phyloP scores from a whole-genome alignment of 2,329 filamentous ascomycete species.

The Fusarium sp. region DNA sequence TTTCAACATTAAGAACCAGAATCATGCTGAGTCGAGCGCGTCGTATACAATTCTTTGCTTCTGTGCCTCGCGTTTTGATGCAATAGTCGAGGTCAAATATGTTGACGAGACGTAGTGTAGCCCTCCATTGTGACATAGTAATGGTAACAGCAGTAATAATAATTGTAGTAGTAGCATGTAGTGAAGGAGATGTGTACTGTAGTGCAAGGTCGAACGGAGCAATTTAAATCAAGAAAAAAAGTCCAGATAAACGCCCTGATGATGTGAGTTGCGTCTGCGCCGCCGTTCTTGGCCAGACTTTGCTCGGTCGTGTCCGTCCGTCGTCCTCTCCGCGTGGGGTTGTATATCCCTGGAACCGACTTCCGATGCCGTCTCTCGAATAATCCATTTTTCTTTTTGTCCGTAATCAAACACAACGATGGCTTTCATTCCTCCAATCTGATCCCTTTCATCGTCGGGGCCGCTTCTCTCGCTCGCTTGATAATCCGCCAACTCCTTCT shows the following conservation, averaged over 20 bases:
- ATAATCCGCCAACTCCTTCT: constrained; percentile 58
- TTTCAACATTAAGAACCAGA: not conserved
- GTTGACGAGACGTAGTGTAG: constrained; percentile 21
- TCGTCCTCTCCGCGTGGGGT: constrained; percentile 28
- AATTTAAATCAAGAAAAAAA: constrained; percentile 32
- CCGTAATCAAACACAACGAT: constrained; percentile 35
- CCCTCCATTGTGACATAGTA: constrained; percentile 24
- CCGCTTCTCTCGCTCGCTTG: constrained; percentile 69
- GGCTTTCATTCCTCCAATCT: constrained; percentile 22
- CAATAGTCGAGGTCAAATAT: constrained; percentile 16
- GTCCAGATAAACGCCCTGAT: constrained; percentile 42
- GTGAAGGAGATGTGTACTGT: constrained; percentile 44
- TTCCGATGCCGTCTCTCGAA: constrained; percentile 14
- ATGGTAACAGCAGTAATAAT: constrained; percentile 42
- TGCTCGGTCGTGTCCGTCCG: constrained; percentile 35
- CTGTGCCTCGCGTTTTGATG: not conserved
- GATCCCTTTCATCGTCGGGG: constrained; percentile 61
- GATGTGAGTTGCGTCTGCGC: constrained; percentile 40
- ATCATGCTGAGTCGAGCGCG: no score
- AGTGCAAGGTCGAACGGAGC: constrained; percentile 42
- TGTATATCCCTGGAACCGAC: constrained; percentile 31
- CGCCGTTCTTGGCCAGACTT: constrained; percentile 24
- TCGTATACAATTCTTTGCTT: not conserved
- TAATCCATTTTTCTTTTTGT: constrained; percentile 20
- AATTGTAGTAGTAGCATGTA: constrained; percentile 41